Evolutionary conservation across 2,329 filamentous ascomycete species (phyloP).

Genomic region (Dothideomycetes sp.): DNA sequence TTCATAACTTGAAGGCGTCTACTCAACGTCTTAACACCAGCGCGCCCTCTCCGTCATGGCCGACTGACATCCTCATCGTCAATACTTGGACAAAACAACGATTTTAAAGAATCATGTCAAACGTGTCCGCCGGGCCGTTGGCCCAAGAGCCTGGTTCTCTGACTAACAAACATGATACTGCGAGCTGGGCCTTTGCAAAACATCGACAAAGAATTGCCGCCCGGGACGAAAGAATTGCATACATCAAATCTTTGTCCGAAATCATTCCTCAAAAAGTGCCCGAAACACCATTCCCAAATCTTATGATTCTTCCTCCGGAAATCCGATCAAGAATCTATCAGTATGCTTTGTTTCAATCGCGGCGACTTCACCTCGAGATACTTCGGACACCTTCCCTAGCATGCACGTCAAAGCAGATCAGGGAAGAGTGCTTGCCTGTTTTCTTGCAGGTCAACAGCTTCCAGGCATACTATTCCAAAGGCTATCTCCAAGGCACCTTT

Average conservation of each 20-base stretch:
- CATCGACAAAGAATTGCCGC: conserved; percentile 6
- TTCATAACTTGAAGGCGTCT: too few relatives aligned
- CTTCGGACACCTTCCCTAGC: neutral
- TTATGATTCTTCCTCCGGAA: conserved; percentile 4
- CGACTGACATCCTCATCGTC: too few relatives aligned
- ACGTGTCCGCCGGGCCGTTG: too few relatives aligned
- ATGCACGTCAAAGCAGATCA: neutral
- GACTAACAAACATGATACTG: neutral
- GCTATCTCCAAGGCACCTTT: neutral
- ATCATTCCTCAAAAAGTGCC: neutral
- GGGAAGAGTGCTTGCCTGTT: neutral
- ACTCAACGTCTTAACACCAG: too few relatives aligned
- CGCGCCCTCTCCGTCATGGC: too few relatives aligned
- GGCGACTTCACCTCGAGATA: conserved; percentile 5
- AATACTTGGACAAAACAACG: too few relatives aligned
- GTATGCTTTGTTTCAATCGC: conserved; percentile 1
- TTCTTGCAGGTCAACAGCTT: conserved; percentile 4
- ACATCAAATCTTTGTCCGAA: neutral
- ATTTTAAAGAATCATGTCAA: too few relatives aligned
- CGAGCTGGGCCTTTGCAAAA: neutral
- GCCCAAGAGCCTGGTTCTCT: too few relatives aligned
- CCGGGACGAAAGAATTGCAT: conserved; percentile 1
- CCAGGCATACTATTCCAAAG: neutral
- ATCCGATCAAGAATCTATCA: conserved; percentile 5
- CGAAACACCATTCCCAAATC: neutral